These are phyloP conservation scores for Astragalus membranaceus DNA, from an alignment of 306 rosid genomes.

Conservation along the genomic window DNA sequence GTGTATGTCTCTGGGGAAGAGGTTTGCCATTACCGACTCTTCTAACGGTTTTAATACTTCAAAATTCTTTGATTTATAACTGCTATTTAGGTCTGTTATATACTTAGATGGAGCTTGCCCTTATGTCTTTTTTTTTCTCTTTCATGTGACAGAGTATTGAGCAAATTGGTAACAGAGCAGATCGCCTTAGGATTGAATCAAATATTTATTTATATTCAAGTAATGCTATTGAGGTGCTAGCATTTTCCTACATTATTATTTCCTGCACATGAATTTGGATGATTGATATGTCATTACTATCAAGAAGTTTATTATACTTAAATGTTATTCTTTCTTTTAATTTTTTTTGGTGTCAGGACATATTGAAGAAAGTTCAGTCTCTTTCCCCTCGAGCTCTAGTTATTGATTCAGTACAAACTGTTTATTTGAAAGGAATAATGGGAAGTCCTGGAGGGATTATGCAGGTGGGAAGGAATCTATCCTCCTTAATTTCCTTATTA, in stretches of 20 bases:
- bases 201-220: constrained; percentile 82
- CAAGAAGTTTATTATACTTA: not conserved
- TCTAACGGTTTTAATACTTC: constrained; percentile 8
- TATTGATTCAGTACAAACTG: constrained; percentile 92
- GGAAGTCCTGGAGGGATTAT: constrained; percentile 86
- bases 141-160: constrained; percentile 62
- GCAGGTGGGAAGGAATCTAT: constrained; percentile 44
- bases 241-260: not conserved
- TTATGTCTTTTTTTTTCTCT: constrained; percentile 4
- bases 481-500: constrained; percentile 2
- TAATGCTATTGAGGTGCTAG: constrained; percentile 73
- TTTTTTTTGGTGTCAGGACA: constrained; percentile 52
- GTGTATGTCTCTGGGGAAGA: constrained; percentile 97
- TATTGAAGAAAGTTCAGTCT: constrained; percentile 61
- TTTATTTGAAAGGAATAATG: constrained; percentile 65
- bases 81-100: not conserved
- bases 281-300: not conserved
- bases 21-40: constrained; percentile 38
- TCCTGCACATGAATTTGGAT: constrained; percentile 4
- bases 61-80: not conserved
- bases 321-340: not conserved
- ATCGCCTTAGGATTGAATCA: constrained; percentile 60
- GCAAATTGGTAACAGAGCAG: constrained; percentile 92
- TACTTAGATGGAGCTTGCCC: not conserved
- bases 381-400: constrained; percentile 70